A percentile compares a stretch with the other conserved stretches of the same genome.
Evolutionary conservation across 75 land plant genomes (phyloP).

Genomic region (Isoetes taiwanensis): DNA sequence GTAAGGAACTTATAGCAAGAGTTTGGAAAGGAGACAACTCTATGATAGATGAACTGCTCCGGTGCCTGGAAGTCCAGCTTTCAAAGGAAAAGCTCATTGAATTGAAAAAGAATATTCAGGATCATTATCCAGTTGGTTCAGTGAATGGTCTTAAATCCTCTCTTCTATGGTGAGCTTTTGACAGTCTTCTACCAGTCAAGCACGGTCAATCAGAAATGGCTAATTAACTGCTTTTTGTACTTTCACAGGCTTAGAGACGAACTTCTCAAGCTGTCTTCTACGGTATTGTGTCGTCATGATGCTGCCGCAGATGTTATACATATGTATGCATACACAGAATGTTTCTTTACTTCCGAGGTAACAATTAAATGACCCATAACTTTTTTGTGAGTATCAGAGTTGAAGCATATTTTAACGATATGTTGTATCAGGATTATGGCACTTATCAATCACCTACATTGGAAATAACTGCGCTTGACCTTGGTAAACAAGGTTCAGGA

Average conservation of each 20-base stretch:
- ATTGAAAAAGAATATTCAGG: slow-evolving; percentile 49
- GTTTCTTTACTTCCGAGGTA: slow-evolving; percentile 61
- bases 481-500: slow-evolving; percentile 49
- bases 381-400: not conserved
- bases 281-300: slow-evolving; percentile 69
- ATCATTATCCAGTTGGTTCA: slow-evolving; percentile 53
- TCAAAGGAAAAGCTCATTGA: slow-evolving; percentile 33
- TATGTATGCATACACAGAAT: slow-evolving; percentile 81
- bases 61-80: slow-evolving; percentile 57
- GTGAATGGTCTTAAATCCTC: slow-evolving; percentile 52
- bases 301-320: slow-evolving; percentile 98
- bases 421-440: slow-evolving; percentile 47
- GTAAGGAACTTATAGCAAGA: slow-evolving; percentile 33
- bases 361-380: slow-evolving; percentile 6
- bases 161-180: slow-evolving; percentile 52
- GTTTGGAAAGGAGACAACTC: slow-evolving; percentile 88
- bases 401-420: not conserved
- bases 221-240: not conserved
- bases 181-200: not conserved
- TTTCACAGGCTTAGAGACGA: slow-evolving; percentile 74
- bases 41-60: slow-evolving; percentile 69
- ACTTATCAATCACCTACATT: slow-evolving; percentile 62
- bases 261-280: slow-evolving; percentile 56
- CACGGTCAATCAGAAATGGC: not conserved
- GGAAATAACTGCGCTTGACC: slow-evolving; percentile 66